phyloP scores from a whole-genome alignment of 2,329 filamentous ascomycete species.

The Juglanconis oblonga region DNA sequence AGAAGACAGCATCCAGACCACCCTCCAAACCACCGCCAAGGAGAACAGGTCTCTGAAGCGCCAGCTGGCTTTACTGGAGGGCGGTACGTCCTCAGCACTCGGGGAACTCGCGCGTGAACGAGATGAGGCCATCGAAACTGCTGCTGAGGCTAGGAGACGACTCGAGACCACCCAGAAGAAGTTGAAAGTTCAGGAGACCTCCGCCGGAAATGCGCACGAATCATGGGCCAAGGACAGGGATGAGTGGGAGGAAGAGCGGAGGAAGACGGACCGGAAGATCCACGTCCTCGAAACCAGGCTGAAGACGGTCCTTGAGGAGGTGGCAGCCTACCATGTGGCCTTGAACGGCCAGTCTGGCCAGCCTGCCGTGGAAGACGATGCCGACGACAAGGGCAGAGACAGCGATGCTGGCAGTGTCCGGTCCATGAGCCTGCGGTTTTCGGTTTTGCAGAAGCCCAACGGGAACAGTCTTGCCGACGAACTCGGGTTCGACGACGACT shows the following conservation, averaged over 20 bases:
- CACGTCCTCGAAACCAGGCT: conserved; percentile 88
- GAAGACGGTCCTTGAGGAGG: conserved; percentile 80
- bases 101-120: conserved; percentile 81
- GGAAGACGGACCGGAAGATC: conserved; percentile 77
- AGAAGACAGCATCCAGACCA: conserved; percentile 66
- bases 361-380: conserved; percentile 38
- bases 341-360: conserved; percentile 32
- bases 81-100: conserved; percentile 80
- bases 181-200: conserved; percentile 75
- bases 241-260: conserved; percentile 78
- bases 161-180: conserved; percentile 78
- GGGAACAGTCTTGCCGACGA: conserved; percentile 86
- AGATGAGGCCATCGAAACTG: conserved; percentile 74
- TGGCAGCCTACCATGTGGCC: conserved; percentile 65
- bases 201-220: conserved; percentile 72
- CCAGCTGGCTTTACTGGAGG: conserved; percentile 82
- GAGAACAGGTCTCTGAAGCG: conserved; percentile 80
- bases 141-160: conserved; percentile 70
- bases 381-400: conserved; percentile 60
- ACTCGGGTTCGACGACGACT: conserved; percentile 80
- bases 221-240: conserved; percentile 84
- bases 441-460: conserved; percentile 62
- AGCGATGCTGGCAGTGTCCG: conserved; percentile 70
- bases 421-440: conserved; percentile 75
- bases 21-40: conserved; percentile 62